Percentiles rank a stretch among this genome's conserved stretches.
Conservation (phyloP, 441 rosid species). For the Euphorbia corollata region DNA sequence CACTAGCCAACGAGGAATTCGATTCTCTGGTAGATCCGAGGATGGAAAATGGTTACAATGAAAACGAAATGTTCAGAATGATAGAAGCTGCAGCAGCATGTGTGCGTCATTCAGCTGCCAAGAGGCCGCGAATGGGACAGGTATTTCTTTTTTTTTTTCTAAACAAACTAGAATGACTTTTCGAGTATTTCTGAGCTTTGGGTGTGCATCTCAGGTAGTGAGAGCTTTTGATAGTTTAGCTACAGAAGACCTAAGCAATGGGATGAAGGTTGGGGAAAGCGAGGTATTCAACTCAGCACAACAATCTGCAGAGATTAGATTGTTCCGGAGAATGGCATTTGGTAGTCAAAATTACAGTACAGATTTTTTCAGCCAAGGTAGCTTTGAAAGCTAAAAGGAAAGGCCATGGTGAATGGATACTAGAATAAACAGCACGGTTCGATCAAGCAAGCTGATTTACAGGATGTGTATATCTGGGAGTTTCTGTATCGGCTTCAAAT, state of each 20-base stretch:
- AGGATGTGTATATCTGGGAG: conserved; percentile 12
- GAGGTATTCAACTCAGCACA: conserved; percentile 63
- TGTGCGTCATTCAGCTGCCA: conserved; percentile 72
- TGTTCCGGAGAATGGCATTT: conserved; percentile 83
- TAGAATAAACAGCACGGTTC: conserved; percentile 11
- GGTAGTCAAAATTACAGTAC: conserved; percentile 80
- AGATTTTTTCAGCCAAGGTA: conserved; percentile 44
- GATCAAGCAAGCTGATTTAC: conserved; percentile 5
- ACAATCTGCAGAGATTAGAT: conserved; percentile 81
- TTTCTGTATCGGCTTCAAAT: conserved; percentile 16
- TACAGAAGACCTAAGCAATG: conserved; percentile 62
- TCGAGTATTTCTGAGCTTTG: conserved; percentile 15
- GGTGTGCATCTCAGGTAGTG: conserved; percentile 49
- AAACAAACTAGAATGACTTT: neutral
- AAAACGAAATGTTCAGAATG: conserved; percentile 64
- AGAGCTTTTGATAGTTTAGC: conserved; percentile 73
- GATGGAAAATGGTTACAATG: conserved; percentile 49
- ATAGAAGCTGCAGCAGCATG: conserved; percentile 83
- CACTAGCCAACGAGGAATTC: conserved; percentile 53
- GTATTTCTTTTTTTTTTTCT: conserved; percentile 25
- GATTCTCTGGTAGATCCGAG: conserved; percentile 55
- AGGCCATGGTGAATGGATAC: conserved; percentile 17
- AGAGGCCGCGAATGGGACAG: conserved; percentile 91
- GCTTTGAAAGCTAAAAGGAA: conserved; percentile 29
- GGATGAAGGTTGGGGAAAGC: conserved; percentile 92